phyloP scores from a whole-genome alignment of 192 early-diverging fungal genomes.

The Allomyces javanicus region DNA sequence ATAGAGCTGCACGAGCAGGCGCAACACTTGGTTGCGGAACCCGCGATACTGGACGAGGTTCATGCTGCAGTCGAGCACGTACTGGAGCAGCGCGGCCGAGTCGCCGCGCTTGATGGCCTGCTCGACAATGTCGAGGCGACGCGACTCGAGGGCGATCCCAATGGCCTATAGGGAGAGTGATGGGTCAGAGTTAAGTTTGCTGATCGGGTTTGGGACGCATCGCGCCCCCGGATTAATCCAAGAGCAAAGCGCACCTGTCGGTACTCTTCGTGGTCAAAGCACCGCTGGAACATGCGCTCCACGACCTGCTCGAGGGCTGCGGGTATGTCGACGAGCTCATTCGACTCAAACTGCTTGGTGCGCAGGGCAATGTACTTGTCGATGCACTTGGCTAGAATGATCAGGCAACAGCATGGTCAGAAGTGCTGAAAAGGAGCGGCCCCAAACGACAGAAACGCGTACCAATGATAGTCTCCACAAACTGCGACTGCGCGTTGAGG shows the following conservation, averaged over 20 bases:
- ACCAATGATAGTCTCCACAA: slow-evolving; percentile 87
- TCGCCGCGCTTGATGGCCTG: slow-evolving; percentile 53
- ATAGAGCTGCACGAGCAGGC: slow-evolving; percentile 54
- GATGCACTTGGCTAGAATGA: slow-evolving; percentile 56
- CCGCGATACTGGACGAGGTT: slow-evolving; percentile 61
- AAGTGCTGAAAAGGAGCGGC: neutral
- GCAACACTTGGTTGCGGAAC: slow-evolving; percentile 64
- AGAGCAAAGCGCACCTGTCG: slow-evolving; percentile 31
- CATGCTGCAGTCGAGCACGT: slow-evolving; percentile 68
- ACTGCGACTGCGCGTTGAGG: slow-evolving; percentile 57
- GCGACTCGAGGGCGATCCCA: slow-evolving; percentile 85
- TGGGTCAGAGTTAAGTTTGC: slow-evolving; percentile 7
- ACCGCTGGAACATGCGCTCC: slow-evolving; percentile 85
- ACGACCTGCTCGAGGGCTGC: slow-evolving; percentile 67
- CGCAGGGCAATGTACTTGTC: slow-evolving; percentile 85
- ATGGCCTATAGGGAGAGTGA: slow-evolving; percentile 50
- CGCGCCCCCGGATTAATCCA: neutral
- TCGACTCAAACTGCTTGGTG: slow-evolving; percentile 19
- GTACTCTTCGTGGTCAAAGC: slow-evolving; percentile 65
- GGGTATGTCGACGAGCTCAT: slow-evolving; percentile 36
- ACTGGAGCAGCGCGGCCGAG: slow-evolving; percentile 50
- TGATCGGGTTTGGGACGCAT: neutral
- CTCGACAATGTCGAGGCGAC: slow-evolving; percentile 76
- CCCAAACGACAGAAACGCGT: slow-evolving; percentile 12
- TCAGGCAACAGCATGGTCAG: slow-evolving; percentile 1